Evolutionary conservation across 352 stramenopile genomes (phyloP), one percentile per base, ranked within the genome.

Genomic region (Phytophthora sp.): DNA sequence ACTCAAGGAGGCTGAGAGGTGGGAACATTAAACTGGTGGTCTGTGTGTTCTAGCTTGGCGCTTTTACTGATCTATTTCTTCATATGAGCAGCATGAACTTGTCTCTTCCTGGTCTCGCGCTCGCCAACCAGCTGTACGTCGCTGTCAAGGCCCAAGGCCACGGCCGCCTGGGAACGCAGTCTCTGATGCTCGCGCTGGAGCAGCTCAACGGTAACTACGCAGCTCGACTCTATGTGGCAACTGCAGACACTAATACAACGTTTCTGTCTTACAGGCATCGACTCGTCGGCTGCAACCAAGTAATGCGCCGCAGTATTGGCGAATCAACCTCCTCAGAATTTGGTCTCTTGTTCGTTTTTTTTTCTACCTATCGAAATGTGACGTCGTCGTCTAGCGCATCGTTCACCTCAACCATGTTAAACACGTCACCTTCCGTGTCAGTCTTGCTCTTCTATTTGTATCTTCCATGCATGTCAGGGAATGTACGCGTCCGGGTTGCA

Each of bases 51-150:
- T 21, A 9, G 20, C 18, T 13, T 34, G 18, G 21, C 21, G n/a
- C 37, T 31, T 15, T 38, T 51, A 20, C 23, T 50, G 12, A 54
- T 26, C 2, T 39, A 18, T 17, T 43, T 55, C 13, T 8, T 46
- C 59, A 15, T 53, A n/a, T 44, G n/a, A 15, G 1, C 62, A 88
- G 80, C 12, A 96, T 97, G 89, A 91, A 92, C 54, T 48, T 97
- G 43, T 90, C 87, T 43, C 79, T 97, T 30, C 89, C 88, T 23
- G 89, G 89, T 2, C 64, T 97, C 15, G 79, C 87, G 10, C 77
- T 97, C 15, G 88, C 89, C n/a, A 87, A 96, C 60, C 88, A 97
- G 60, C 55, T 97, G 9, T 97, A 96, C 57, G 59, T 95, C 27
- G 86, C 87, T 4, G 84, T 94, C 45, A 91, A 93, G 76, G 85